These are phyloP conservation scores for Cyclotella kingstonii DNA, from an alignment of 108 stramenopile species.

Conservation along the genomic window DNA sequence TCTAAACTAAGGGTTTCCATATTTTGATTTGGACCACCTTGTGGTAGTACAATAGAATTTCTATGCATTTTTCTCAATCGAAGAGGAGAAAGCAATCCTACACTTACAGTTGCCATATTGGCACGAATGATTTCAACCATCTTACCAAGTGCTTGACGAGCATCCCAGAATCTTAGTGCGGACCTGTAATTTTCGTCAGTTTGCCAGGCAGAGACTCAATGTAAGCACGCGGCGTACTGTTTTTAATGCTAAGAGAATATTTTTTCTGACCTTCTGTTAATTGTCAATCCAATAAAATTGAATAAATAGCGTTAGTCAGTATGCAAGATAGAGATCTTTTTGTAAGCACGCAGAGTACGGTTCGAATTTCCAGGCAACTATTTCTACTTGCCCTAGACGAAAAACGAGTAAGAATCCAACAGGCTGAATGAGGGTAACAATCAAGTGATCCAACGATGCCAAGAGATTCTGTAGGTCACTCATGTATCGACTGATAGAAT, in stretches of 20 bases:
- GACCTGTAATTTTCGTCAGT: too few species aligned
- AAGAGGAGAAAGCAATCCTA: constrained; percentile 30
- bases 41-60: too few species aligned
- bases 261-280: too few species aligned
- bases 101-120: constrained; percentile 28
- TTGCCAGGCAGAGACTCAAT: background rate
- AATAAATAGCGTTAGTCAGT: too few species aligned
- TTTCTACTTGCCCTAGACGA: constrained; percentile 29
- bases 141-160: constrained; percentile 26
- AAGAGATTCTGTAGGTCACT: constrained; percentile 23
- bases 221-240: background rate
- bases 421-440: constrained; percentile 25
- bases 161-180: constrained; percentile 28
- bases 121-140: constrained; percentile 33
- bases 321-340: too few species aligned
- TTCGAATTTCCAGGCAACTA: constrained; percentile 27
- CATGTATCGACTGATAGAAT: background rate
- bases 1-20: too few species aligned
- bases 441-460: constrained; percentile 22
- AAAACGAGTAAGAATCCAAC: constrained; percentile 44
- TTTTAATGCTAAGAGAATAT: too few species aligned
- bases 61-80: constrained; percentile 12
- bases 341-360: too few species aligned
- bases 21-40: too few species aligned
- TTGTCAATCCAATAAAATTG: too few species aligned